Percentiles rank a stretch among this genome's conserved stretches.
Evolutionary conservation across 257 asterid genomes (phyloP).

Genomic region (Phtheirospermum japonicum): DNA sequence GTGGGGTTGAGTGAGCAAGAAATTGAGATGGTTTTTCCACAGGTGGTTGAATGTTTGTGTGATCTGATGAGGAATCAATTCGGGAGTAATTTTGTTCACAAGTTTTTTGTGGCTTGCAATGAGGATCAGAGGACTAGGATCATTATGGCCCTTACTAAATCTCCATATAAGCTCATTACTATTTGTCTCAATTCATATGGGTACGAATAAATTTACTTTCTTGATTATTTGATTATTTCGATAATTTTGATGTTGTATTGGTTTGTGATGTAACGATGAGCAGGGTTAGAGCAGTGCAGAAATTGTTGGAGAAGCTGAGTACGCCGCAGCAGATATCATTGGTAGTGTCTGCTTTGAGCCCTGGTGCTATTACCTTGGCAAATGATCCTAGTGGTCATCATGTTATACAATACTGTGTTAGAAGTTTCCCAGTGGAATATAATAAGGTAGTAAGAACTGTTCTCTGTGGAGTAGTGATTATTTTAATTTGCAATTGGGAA

Average conservation of each 20-base stretch:
- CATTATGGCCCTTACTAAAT: constrained; percentile 38
- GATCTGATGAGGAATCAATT: constrained; percentile 54
- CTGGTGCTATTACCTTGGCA: constrained; percentile 48
- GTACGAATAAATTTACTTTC: constrained; percentile 35
- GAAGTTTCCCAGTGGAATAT: constrained; percentile 49
- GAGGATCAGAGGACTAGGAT: constrained; percentile 67
- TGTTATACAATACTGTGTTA: constrained; percentile 51
- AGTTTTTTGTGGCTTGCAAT: constrained; percentile 49
- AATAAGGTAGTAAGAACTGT: constrained; percentile 43
- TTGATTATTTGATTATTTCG: not conserved
- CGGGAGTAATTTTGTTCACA: constrained; percentile 56
- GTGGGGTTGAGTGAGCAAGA: constrained; percentile 30
- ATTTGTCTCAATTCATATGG: constrained; percentile 53
- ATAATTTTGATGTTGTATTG: not conserved
- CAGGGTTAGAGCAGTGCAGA: constrained; percentile 58
- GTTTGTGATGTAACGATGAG: constrained; percentile 6
- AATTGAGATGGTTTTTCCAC: constrained; percentile 42
- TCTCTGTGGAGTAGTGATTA: constrained; percentile 3
- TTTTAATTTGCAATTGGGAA: not conserved
- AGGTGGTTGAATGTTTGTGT: constrained; percentile 30
- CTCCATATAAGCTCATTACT: constrained; percentile 35
- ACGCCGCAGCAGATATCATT: constrained; percentile 52
- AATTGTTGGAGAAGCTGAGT: constrained; percentile 52
- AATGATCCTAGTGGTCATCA: constrained; percentile 68
- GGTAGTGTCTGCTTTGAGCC: constrained; percentile 39